Percentiles rank a stretch among this genome's conserved stretches.
phyloP scores from a whole-genome alignment of 495 filamentous ascomycete species.

The Penicillium samsonianum region DNA sequence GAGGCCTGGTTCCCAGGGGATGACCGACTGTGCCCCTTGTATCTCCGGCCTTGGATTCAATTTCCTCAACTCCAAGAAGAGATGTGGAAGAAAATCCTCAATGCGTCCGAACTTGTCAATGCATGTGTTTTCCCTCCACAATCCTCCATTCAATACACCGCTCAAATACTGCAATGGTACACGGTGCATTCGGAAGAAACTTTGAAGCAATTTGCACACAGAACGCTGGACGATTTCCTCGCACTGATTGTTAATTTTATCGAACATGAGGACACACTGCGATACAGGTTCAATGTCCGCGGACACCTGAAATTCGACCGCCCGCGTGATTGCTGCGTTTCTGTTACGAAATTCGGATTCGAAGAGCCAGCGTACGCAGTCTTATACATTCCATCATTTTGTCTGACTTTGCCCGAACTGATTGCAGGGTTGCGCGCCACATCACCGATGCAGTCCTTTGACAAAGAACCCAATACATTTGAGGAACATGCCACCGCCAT shows the following conservation, averaged over 20 bases:
- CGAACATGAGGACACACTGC: slow-evolving; percentile 11
- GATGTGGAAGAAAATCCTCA: slow-evolving; percentile 21
- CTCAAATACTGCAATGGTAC: slow-evolving; percentile 10
- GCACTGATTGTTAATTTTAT: slow-evolving; percentile 15
- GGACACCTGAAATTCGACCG: neutral
- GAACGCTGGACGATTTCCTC: slow-evolving; percentile 24
- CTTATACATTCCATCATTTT: neutral
- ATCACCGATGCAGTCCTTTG: neutral
- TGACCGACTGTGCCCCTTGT: neutral
- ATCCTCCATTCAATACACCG: slow-evolving; percentile 14
- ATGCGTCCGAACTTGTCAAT: slow-evolving; percentile 11
- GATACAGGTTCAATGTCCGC: slow-evolving; percentile 13
- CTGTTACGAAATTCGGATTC: neutral
- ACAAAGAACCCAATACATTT: neutral
- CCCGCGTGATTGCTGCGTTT: neutral
- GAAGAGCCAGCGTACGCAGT: neutral
- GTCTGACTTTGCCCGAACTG: slow-evolving; percentile 4
- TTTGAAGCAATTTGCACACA: slow-evolving; percentile 19
- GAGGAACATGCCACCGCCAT: slow-evolving; percentile 1
- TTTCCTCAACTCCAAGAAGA: slow-evolving; percentile 24
- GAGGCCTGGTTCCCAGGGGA: neutral
- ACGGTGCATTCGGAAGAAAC: slow-evolving; percentile 21
- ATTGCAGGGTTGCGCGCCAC: slow-evolving; percentile 3
- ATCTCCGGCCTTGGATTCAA: neutral
- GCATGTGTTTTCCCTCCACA: slow-evolving; percentile 15